phyloP scores from a whole-genome alignment of 768 basidiomycete genomes.

The Astraeus odoratus region DNA sequence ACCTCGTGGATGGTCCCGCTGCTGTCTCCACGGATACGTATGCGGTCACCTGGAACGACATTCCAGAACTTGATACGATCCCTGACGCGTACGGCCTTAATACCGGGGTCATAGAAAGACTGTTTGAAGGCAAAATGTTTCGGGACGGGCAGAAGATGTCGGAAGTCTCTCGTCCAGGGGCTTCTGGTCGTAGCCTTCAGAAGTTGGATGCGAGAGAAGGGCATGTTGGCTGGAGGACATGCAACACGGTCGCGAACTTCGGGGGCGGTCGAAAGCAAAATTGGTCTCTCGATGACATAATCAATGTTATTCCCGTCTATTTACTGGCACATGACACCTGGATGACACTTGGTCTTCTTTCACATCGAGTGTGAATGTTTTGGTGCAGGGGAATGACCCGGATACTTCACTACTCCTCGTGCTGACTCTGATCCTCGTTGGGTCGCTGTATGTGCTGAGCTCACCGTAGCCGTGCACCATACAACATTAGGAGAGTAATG shows the following conservation, averaged over 20 bases:
- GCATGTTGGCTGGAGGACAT: constrained; percentile 12
- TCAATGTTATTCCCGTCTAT: neutral
- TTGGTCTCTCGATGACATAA: neutral
- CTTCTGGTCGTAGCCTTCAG: constrained; percentile 41
- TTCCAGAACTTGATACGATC: constrained; percentile 86
- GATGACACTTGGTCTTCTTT: too few species aligned
- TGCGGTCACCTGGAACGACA: constrained; percentile 76
- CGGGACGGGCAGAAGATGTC: constrained; percentile 59
- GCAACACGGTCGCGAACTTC: neutral
- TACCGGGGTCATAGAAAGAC: constrained; percentile 33
- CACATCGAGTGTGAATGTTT: too few species aligned
- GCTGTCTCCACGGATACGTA: constrained; percentile 63
- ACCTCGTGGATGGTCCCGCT: constrained; percentile 60
- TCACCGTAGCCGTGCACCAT: too few species aligned
- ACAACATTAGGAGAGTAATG: too few species aligned
- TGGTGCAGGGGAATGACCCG: too few species aligned
- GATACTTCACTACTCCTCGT: neutral
- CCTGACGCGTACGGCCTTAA: constrained; percentile 52
- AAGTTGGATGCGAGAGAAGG: constrained; percentile 31
- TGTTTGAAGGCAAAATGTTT: constrained; percentile 42
- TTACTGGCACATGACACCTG: too few species aligned
- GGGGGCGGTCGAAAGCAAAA: neutral
- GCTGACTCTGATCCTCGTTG: too few species aligned
- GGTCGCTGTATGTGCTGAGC: too few species aligned
- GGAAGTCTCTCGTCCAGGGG: constrained; percentile 60